These are phyloP conservation scores for Aspergillus sp. DNA, from an alignment of 2,329 filamentous ascomycete species.

Conservation along the genomic window DNA sequence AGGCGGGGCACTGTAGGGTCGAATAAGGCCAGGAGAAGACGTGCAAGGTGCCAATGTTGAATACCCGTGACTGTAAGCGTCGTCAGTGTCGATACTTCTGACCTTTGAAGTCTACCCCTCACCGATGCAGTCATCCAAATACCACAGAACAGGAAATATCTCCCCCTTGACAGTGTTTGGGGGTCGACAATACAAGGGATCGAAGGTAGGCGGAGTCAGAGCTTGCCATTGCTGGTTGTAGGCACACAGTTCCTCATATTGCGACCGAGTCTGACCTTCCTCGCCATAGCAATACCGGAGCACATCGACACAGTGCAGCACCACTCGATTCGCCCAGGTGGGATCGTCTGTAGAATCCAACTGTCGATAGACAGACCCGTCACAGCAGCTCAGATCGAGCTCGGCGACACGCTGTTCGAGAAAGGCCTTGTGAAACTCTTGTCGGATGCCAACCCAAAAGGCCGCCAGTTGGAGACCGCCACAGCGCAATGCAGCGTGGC, in stretches of 20 bases:
- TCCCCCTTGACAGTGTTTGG: slow-evolving; percentile 32
- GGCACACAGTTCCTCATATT: slow-evolving; percentile 24
- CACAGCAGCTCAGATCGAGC: slow-evolving; percentile 10
- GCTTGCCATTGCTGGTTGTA: slow-evolving; percentile 45
- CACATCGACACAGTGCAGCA: slow-evolving; percentile 62
- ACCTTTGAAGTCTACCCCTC: background rate
- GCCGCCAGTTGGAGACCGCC: slow-evolving; percentile 42
- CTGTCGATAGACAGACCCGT: slow-evolving; percentile 4
- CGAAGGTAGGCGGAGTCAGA: slow-evolving; percentile 53
- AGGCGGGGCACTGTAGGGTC: slow-evolving; percentile 45
- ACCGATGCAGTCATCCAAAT: slow-evolving; percentile 51
- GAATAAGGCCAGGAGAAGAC: slow-evolving; percentile 58
- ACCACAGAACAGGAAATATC: slow-evolving; percentile 60
- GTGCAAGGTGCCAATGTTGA: slow-evolving; percentile 61
- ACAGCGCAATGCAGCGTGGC: background rate
- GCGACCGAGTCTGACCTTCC: slow-evolving; percentile 31
- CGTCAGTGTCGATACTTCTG: background rate
- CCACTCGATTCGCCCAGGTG: slow-evolving; percentile 55
- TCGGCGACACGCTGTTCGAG: slow-evolving; percentile 38
- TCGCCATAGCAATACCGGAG: slow-evolving; percentile 61
- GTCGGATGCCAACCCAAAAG: slow-evolving; percentile 51
- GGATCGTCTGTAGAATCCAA: slow-evolving; percentile 10
- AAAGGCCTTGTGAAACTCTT: slow-evolving; percentile 51
- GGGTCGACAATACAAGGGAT: slow-evolving; percentile 55
- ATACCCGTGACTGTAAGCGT: slow-evolving; percentile 55